Evolutionary conservation across 1,139 yeast species (phyloP).

Genomic region (Kodamaea ohmeri): DNA sequence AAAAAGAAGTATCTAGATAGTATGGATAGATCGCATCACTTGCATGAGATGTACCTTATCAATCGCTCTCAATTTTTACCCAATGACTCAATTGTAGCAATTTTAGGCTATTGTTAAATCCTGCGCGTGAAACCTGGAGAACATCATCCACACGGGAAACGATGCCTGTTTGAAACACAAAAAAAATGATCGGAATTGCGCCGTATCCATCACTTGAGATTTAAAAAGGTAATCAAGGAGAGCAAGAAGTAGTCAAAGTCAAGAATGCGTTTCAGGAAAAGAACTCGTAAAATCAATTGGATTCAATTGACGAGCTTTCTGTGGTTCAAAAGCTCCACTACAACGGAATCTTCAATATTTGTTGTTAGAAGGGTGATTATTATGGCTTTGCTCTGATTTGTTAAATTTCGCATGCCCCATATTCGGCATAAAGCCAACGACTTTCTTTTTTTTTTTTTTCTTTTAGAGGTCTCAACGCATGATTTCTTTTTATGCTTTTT

Average conservation of each 20-base stretch:
- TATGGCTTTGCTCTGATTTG: slow-evolving; percentile 2
- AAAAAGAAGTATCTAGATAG: neutral
- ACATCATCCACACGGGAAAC: neutral
- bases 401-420: slow-evolving; percentile 1
- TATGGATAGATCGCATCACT: too few relatives aligned
- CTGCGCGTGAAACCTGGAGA: slow-evolving; percentile 1
- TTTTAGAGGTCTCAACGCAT: slow-evolving; percentile 2
- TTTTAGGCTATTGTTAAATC: neutral
- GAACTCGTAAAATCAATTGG: too few relatives aligned
- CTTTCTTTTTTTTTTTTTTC: slow-evolving; percentile 4
- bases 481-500: slow-evolving; percentile 3
- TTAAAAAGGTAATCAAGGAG: too few relatives aligned
- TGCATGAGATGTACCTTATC: too few relatives aligned
- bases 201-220: neutral
- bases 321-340: too few relatives aligned
- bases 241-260: too few relatives aligned
- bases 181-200: neutral
- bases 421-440: neutral
- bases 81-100: too few relatives aligned
- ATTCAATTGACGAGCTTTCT: too few relatives aligned
- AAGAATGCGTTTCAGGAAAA: too few relatives aligned
- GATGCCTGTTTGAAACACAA: neutral
- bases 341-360: too few relatives aligned
- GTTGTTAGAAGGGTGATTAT: too few relatives aligned
- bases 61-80: too few relatives aligned